Evolutionary conservation across 164 flowering plant species (phyloP).

Genomic region (Berberis vulgaris): DNA sequence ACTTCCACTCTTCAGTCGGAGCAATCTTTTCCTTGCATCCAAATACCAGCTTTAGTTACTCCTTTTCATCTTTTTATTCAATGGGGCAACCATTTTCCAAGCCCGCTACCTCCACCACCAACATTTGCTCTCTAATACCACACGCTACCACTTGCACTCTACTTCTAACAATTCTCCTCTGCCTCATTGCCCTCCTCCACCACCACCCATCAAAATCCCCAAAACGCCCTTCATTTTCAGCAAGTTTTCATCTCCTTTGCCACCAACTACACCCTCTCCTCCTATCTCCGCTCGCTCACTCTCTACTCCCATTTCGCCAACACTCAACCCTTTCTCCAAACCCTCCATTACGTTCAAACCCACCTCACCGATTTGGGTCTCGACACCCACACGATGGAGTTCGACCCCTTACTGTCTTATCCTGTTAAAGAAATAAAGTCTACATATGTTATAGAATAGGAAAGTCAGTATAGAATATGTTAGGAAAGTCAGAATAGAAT

Average conservation of each 20-base stretch:
- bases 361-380: slow-evolving; percentile 40
- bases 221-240: slow-evolving; percentile 22
- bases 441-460: no score
- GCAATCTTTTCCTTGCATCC: no score
- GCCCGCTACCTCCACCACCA: no score
- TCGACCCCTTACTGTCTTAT: slow-evolving; percentile 57
- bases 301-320: slow-evolving; percentile 83
- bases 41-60: no score
- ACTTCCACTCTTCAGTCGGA: no score
- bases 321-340: slow-evolving; percentile 30
- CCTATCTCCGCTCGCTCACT: slow-evolving; percentile 72
- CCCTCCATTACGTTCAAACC: slow-evolving; percentile 33
- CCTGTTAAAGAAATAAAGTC: slow-evolving; percentile 18
- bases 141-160: slow-evolving; percentile 9
- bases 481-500: no score
- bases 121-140: no score
- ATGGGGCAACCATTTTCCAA: no score
- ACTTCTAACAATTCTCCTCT: slow-evolving; percentile 16
- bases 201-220: not conserved
- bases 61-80: no score
- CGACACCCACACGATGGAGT: slow-evolving; percentile 31
- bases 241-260: slow-evolving; percentile 46
- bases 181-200: slow-evolving; percentile 23
- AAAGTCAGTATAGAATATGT: no score
- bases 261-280: slow-evolving; percentile 52